Conservation (phyloP, 768 basidiomycete species). For the Udeniomyces megalosporus region DNA sequence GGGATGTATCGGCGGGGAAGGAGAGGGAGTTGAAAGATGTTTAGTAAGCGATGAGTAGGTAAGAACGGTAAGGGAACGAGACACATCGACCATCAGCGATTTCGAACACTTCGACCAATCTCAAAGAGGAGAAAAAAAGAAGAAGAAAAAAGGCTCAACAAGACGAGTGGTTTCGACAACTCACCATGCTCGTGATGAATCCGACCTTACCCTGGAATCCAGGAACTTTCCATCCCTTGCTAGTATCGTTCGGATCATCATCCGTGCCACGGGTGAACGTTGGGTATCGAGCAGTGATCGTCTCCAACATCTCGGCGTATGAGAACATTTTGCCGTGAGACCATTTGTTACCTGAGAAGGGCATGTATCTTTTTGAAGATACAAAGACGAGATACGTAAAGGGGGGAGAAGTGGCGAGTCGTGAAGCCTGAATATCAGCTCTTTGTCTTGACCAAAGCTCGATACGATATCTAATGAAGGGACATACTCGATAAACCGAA, state of each 20-base stretch:
- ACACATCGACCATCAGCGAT: neutral
- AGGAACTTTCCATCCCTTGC: constrained; percentile 58
- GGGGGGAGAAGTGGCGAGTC: too few species aligned
- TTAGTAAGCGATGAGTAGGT: too few species aligned
- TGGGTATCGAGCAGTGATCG: constrained; percentile 39
- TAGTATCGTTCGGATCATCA: constrained; percentile 65
- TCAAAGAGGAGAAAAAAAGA: neutral
- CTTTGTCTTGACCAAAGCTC: too few species aligned
- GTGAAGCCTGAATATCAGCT: too few species aligned
- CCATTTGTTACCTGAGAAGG: constrained; percentile 81
- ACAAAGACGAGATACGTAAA: too few species aligned
- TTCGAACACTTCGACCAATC: neutral
- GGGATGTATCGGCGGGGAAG: too few species aligned
- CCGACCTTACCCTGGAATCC: constrained; percentile 51
- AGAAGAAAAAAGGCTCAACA: too few species aligned
- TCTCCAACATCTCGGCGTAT: constrained; percentile 45
- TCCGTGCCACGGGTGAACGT: constrained; percentile 37
- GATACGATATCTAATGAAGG: too few species aligned
- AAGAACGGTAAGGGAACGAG: neutral
- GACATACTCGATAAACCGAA: constrained; percentile 70
- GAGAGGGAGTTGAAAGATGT: too few species aligned
- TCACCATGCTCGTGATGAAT: constrained; percentile 46
- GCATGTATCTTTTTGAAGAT: constrained; percentile 38
- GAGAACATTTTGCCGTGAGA: constrained; percentile 64
- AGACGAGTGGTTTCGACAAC: too few species aligned